Conservation (phyloP, 73 alveolate genomes). For the Uronychia setigera region DNA sequence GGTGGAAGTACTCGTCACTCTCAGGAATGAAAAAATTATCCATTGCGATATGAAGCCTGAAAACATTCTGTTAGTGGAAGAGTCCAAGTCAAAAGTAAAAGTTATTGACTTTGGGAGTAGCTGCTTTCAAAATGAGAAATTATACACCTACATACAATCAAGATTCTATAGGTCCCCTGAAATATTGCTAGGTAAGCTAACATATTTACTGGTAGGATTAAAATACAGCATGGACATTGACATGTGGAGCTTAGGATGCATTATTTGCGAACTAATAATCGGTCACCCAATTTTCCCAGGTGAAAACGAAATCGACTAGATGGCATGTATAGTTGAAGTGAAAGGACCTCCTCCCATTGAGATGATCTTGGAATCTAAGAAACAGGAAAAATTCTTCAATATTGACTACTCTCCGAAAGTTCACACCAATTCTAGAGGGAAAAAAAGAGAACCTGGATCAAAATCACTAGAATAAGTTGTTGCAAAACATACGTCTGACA, state of each 20-base stretch:
- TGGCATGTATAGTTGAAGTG: constrained; percentile 76
- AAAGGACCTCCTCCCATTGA: constrained; percentile 68
- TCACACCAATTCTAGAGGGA: constrained; percentile 24
- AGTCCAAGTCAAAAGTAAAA: constrained; percentile 63
- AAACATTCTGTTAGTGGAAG: constrained; percentile 69
- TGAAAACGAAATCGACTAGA: constrained; percentile 44
- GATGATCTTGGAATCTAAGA: constrained; percentile 21
- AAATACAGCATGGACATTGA: constrained; percentile 44
- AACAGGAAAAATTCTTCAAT: constrained; percentile 35
- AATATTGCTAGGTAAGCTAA: constrained; percentile 71
- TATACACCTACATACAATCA: constrained; percentile 86
- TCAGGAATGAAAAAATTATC: constrained; percentile 50
- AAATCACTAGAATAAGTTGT: constrained; percentile 51
- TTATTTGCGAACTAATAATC: constrained; percentile 75
- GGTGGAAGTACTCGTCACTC: constrained; percentile 56
- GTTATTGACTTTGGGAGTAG: constrained; percentile 86
- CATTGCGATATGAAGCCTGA: constrained; percentile 79
- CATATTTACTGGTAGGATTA: constrained; percentile 65
- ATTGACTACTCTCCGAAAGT: constrained; percentile 29
- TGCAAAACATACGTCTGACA: too few relatives aligned
- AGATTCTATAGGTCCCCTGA: constrained; percentile 96
- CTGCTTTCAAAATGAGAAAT: constrained; percentile 64
- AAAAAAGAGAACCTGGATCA: constrained; percentile 53
- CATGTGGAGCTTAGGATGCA: constrained; percentile 89
- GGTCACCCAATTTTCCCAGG: constrained; percentile 91